These are phyloP conservation scores for Coemansia sp. DNA, from an alignment of 192 early-diverging fungal genomes.

Conservation along the genomic window DNA sequence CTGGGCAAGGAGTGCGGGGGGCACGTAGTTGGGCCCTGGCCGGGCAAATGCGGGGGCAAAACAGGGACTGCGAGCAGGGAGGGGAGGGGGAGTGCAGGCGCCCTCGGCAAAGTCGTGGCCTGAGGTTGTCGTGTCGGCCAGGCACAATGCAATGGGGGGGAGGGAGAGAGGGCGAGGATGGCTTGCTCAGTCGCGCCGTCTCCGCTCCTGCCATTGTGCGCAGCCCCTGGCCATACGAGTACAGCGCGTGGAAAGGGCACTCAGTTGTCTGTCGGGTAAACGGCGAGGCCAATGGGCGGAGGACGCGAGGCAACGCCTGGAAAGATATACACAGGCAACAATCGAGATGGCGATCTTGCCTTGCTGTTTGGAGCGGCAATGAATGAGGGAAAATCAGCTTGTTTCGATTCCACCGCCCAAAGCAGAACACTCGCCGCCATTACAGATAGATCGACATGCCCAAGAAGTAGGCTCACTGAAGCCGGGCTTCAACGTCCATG, in stretches of 20 bases:
- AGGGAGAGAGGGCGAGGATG: background rate
- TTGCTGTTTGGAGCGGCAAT: background rate
- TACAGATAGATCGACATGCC: slow-evolving; percentile 2
- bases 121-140: background rate
- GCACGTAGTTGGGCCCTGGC: background rate
- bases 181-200: background rate
- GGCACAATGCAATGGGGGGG: too few species aligned
- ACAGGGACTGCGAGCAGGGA: background rate
- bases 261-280: background rate
- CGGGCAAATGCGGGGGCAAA: slow-evolving; percentile 2
- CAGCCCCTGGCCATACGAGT: background rate
- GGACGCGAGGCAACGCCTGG: background rate
- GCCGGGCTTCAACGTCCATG: background rate
- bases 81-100: background rate
- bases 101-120: background rate
- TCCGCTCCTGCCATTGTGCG: background rate
- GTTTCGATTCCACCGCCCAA: background rate
- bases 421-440: background rate
- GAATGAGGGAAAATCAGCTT: background rate
- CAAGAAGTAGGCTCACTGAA: background rate
- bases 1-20: background rate
- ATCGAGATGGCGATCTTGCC: slow-evolving; percentile 4
- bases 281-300: background rate
- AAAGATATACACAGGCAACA: background rate
- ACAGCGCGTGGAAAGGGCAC: background rate